Conservation (phyloP, 23 red algal species). For the Gracilaria vermiculophylla region DNA sequence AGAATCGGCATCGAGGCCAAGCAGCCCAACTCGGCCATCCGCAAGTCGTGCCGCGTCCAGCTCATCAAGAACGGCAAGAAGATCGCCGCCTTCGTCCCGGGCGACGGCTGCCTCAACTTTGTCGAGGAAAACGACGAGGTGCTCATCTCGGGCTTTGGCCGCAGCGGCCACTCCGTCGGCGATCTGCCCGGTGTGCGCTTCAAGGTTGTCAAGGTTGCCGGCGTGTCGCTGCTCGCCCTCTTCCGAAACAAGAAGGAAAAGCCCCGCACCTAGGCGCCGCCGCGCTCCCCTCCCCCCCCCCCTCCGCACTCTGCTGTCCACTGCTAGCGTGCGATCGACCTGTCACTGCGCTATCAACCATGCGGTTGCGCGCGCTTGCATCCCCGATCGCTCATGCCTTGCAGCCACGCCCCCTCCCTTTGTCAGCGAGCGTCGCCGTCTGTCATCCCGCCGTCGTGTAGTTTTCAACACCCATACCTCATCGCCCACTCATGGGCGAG, state of each 20-base stretch:
- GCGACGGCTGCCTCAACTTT: conserved; percentile 96
- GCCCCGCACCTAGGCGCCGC: conserved; percentile 76
- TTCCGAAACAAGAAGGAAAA: conserved; percentile 99
- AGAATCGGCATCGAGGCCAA: conserved; percentile 99
- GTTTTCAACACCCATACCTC: no score
- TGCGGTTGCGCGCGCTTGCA: neutral
- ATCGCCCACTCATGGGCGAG: no score
- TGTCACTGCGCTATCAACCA: neutral
- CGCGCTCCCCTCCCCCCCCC: no score
- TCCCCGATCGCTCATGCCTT: neutral
- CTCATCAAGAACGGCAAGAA: conserved; percentile 99
- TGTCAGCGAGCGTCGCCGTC: neutral
- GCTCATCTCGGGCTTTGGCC: conserved; percentile 90
- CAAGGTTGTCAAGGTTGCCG: conserved; percentile 98
- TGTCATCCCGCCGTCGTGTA: neutral
- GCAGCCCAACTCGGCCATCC: conserved; percentile 99
- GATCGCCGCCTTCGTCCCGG: conserved; percentile 97
- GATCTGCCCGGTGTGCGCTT: conserved; percentile 99
- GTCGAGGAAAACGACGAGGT: conserved; percentile 99
- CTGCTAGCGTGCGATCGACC: neutral
- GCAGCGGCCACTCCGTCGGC: conserved; percentile 94
- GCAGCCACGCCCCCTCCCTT: no score
- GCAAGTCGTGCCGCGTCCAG: conserved; percentile 97
- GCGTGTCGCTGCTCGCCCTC: conserved; percentile 91
- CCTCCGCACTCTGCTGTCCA: neutral